These are phyloP conservation scores for Citrus reticulata DNA, from an alignment of 345 rosid genomes.

Conservation along the genomic window DNA sequence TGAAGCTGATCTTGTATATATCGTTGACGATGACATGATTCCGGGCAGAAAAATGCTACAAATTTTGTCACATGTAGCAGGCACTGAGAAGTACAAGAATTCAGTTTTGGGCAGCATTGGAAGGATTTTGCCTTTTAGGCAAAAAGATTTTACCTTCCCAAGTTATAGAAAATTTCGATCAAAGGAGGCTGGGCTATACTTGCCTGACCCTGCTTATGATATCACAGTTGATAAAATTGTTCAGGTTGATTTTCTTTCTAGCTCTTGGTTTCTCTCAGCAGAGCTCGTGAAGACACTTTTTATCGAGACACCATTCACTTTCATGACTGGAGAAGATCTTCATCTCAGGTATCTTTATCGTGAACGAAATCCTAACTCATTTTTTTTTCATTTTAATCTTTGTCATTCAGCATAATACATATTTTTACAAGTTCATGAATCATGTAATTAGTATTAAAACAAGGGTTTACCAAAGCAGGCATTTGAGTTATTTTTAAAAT, in stretches of 20 bases:
- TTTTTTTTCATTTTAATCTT: not conserved
- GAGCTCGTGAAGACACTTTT: slow-evolving; percentile 87
- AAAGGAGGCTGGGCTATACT: slow-evolving; percentile 90
- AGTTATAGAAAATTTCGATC: slow-evolving; percentile 89
- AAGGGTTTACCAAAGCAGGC: not conserved
- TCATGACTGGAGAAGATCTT: slow-evolving; percentile 96
- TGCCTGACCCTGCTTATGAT: slow-evolving; percentile 98
- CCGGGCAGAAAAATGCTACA: slow-evolving; percentile 93
- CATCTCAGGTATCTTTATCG: slow-evolving; percentile 63
- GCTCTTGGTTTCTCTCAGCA: slow-evolving; percentile 95
- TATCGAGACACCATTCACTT: slow-evolving; percentile 85
- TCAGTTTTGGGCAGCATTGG: slow-evolving; percentile 96
- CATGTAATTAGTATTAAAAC: not conserved
- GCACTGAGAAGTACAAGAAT: slow-evolving; percentile 87
- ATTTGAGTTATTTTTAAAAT: not conserved
- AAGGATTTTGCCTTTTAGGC: slow-evolving; percentile 89
- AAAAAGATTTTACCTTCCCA: slow-evolving; percentile 93
- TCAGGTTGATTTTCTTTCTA: slow-evolving; percentile 95
- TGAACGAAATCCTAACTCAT: not conserved
- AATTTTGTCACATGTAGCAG: slow-evolving; percentile 93
- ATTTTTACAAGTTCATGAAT: not conserved
- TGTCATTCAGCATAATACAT: not conserved
- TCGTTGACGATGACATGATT: slow-evolving; percentile 93
- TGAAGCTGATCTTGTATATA: slow-evolving; percentile 81
- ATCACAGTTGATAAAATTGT: slow-evolving; percentile 73